phyloP scores from a whole-genome alignment of 306 rosid species.

The Quercus bicolor region DNA sequence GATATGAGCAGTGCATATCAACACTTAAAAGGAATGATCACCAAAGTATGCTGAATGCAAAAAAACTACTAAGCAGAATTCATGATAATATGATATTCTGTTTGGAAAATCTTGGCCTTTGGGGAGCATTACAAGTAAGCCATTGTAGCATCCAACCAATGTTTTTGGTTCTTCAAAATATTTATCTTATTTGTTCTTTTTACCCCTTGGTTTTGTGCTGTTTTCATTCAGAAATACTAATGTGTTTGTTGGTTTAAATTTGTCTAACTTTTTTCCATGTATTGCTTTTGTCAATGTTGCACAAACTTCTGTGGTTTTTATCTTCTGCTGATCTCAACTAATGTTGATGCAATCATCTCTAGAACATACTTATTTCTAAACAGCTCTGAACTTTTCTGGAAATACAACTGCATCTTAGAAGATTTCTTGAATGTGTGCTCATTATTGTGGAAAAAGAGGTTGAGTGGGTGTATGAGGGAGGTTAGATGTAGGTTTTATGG shows the following conservation, averaged over 20 bases:
- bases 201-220: neutral
- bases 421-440: neutral
- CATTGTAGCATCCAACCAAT: constrained; percentile 10
- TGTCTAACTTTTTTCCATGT: neutral
- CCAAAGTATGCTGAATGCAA: constrained; percentile 52
- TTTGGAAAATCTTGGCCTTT: constrained; percentile 70
- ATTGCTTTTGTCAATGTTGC: neutral
- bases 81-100: constrained; percentile 73
- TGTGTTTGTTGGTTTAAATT: neutral
- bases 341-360: neutral
- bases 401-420: neutral
- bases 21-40: constrained; percentile 47
- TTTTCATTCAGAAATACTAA: neutral
- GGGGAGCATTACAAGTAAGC: constrained; percentile 84
- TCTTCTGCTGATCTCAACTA: neutral
- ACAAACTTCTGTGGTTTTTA: neutral
- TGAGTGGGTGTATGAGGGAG: neutral
- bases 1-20: constrained; percentile 55
- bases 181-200: neutral
- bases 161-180: constrained; percentile 9
- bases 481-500: neutral
- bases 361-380: neutral
- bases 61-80: constrained; percentile 58
- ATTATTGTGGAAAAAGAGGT: neutral
- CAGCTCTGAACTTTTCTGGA: neutral